A percentile compares a stretch with the other conserved stretches of the same genome.
Evolutionary conservation across 768 basidiomycete species (phyloP).

Genomic region (Tremella fuciformis): DNA sequence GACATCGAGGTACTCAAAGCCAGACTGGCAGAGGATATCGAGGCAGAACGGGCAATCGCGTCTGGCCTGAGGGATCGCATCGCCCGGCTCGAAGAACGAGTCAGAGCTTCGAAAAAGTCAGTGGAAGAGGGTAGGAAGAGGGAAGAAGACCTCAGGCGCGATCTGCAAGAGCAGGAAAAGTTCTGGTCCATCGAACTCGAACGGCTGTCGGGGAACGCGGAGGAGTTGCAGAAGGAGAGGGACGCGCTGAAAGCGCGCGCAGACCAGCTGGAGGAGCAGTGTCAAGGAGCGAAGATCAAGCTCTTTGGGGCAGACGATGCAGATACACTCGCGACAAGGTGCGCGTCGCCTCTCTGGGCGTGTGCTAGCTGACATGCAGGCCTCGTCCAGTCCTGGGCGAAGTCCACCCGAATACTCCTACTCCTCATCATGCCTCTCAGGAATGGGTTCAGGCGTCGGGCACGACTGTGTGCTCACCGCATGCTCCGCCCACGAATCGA

Average conservation of each 20-base stretch:
- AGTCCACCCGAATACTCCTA: not conserved
- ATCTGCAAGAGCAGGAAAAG: not conserved
- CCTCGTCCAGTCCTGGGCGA: too few relatives aligned
- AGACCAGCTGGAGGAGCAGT: too few relatives aligned
- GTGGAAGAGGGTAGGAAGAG: slow-evolving; percentile 6
- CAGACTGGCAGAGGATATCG: slow-evolving; percentile 15
- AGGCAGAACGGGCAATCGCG: slow-evolving; percentile 26
- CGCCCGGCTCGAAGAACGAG: slow-evolving; percentile 31
- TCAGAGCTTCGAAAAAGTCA: slow-evolving; percentile 1
- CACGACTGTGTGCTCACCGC: slow-evolving; percentile 3
- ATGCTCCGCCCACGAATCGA: not conserved
- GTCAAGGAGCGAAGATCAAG: too few relatives aligned
- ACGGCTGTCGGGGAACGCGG: not conserved
- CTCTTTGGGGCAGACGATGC: too few relatives aligned
- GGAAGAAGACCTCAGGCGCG: slow-evolving; percentile 10
- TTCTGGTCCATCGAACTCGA: not conserved
- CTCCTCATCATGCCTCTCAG: not conserved
- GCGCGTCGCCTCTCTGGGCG: too few relatives aligned
- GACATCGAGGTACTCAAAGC: slow-evolving; percentile 11
- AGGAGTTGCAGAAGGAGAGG: too few relatives aligned
- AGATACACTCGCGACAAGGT: too few relatives aligned
- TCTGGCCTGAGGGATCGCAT: slow-evolving; percentile 37
- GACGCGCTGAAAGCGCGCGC: too few relatives aligned
- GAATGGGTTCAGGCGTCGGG: not conserved
- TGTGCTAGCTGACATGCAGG: too few relatives aligned